phyloP scores from a whole-genome alignment of 1,139 yeast genomes.

The Magnusiomyces tetraspermus region DNA sequence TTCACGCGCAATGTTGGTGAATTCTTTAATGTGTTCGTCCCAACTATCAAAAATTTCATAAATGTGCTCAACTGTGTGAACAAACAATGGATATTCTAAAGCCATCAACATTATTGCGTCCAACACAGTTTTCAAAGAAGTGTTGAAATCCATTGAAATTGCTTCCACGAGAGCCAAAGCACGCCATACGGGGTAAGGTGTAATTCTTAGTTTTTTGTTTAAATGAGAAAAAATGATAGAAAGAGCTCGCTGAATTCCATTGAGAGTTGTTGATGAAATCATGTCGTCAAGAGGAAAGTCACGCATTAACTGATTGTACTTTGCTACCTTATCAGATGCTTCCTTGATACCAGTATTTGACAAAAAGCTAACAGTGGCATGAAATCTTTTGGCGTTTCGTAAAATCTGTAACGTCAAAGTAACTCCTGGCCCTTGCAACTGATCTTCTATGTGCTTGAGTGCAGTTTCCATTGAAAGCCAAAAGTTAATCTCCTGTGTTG shows the following conservation, averaged over 20 bases:
- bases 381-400: constrained; percentile 66
- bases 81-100: constrained; percentile 33
- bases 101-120: constrained; percentile 32
- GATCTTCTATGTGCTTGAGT: constrained; percentile 47
- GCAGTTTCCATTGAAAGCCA: constrained; percentile 72
- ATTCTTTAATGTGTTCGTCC: constrained; percentile 47
- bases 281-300: constrained; percentile 66
- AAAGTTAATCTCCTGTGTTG: constrained; percentile 63
- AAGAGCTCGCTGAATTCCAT: constrained; percentile 40
- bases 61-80: constrained; percentile 22
- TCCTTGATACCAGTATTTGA: constrained; percentile 65
- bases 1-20: constrained; percentile 59
- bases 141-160: constrained; percentile 41
- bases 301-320: constrained; percentile 53
- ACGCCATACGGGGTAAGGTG: constrained; percentile 56
- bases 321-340: constrained; percentile 43
- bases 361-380: constrained; percentile 61
- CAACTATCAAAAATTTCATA: constrained; percentile 36
- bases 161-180: constrained; percentile 58
- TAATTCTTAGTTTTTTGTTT: constrained; percentile 47
- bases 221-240: constrained; percentile 50
- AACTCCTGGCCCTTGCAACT: constrained; percentile 48
- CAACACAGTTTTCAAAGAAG: constrained; percentile 27
- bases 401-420: constrained; percentile 52
- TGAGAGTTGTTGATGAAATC: constrained; percentile 40